Base-by-base conservation (phyloP, 176 grass and related monocot species). In the Carex kokanica region DNA sequence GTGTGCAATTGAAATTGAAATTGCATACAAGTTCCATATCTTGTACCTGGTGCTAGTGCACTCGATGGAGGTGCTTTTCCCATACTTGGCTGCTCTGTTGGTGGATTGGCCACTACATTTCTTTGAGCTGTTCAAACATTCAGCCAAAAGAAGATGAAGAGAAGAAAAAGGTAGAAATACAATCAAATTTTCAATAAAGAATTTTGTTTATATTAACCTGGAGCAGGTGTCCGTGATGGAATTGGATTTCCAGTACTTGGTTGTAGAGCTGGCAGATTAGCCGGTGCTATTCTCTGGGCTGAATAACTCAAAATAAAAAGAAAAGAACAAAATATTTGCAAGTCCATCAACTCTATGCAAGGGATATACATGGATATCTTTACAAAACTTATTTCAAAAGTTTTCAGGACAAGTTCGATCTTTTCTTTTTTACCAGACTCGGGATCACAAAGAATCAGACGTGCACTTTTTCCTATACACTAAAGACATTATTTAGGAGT, bases 1-100 rank as follows among this genome's bases (percentile, higher is more conserved):
- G 67, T 2, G 8, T 71, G 18, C 38, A 71, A 43, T 36, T 67
- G 27, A 13, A 27, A 13, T 40, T 69, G 32, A 69, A 69, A 34
- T 69, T 38, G 32, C 32, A 40, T 69, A 34, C 65, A 69, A 34
- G 65, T 34, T 69, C 16, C 15, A 0, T 40, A 34, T 67, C 65
- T 32, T 71, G 49, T 78, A 67, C 78, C 90, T 89, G 85, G 92
- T 86, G 89, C 8, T 34, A n/a, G 81, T 83, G 91, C 84, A 32
- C 84, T 74, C 18, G 59, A 80, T 63, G 63, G 85, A 23, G 89
- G 78, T 86, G 84, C 68, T 74, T 60, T 80, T 84, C 80, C 89
- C 59, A 61, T 25, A 83, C 79, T 61, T 53, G 88, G 91, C 8
- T 83, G 83, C 55, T 60, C 1, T n/a, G 18, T 84, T 11, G 89